Base-by-base conservation (phyloP, 2,329 filamentous ascomycete genomes). In the Amesomyces nigricolor region DNA sequence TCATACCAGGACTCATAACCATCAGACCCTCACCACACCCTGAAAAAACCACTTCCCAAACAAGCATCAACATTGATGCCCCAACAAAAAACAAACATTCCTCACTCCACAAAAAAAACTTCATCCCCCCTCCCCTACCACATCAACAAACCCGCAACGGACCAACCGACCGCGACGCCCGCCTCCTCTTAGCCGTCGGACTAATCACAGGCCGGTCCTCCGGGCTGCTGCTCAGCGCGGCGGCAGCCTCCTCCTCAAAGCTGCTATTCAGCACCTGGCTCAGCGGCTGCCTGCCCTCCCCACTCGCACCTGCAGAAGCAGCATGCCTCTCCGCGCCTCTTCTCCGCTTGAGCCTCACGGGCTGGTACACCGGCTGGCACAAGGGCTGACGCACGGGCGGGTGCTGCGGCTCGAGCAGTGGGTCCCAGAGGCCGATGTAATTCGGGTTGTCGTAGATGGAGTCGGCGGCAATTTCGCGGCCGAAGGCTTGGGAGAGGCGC, bases 401-500 rank as follows among this genome's bases (percentile, higher is more conserved):
- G 17, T 43, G 46, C 16, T 53, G 30, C 11, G 57, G 63, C 30
- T 68, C 66, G 38, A 65, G 62, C 1, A 72, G 69, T 5, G 68
- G 65, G 50, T 75, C 72, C 70, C 74, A 79, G 1, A 73, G 76
- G 54, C 78, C 74, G 48, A 80, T 75, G 14, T 68, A 64, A 6
- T 70, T 64, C 0, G 57, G 65, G 39, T 64, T 58, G 35, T 69
- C 66, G 22, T 68, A 68, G 9, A 58, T 44, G 2, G 60, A 56
- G 17, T 71, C 64, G 19, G 78, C 78, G 4, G 79, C 75, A 11
- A 81, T 61, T 3, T 80, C 78, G 16, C 68, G 65, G 7, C 80
- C 79, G 0, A 83, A 67, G 3, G 78, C 80, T 58, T 74, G 73
- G 39, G 77, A 78, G 0, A 83, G 70, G 5, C 80, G 74, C 64